Evolutionary conservation across 2,329 filamentous ascomycete species (phyloP), one percentile per base, ranked within the genome.

Genomic region (Fusarium pseudograminearum): DNA sequence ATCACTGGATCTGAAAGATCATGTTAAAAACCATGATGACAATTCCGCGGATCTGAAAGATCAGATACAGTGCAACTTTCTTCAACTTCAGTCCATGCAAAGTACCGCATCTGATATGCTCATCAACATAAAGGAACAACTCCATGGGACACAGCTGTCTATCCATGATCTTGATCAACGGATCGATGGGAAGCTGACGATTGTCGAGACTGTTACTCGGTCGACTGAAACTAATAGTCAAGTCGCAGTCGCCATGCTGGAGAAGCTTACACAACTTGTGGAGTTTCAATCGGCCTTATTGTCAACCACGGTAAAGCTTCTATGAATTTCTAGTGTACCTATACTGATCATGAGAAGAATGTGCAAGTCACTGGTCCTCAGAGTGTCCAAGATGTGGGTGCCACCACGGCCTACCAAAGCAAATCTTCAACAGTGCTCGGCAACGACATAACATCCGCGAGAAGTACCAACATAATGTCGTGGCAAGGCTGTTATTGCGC

Each of bases 391-490:
- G 1, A 9, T 14, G 5, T 15, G 2, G 24, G 4, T 9, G 5
- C 6, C 3, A 3, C 4, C 8, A 7, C 48, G 1, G 7, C 18
- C 14, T 9, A 20, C 1, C 18, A 28, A 8, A 16, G 4, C 24
- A 8, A 18, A 7, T 2, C 8, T 16, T 1, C 9, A 8, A 8
- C 11, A 7, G 5, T 14, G 18, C 4, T 4, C 2, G 3, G 2
- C 5, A 20, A 2, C 7, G 5, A 18, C 2, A 5, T n/a, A 4
- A 7, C 11, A 4, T 4, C 20, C 11, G 9, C 5, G 6, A 6
- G 6, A 6, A 1, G 12, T 4, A 2, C 4, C 3, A 24, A 2
- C 8, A 12, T n/a, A 3, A 40, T 8, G 0, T 2, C 3, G 1
- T 7, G 18, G 5, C 24, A 11, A 20, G 5, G 9, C 2, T 52